Conservation (phyloP, 2,329 filamentous ascomycete species). For the Helicocarpus griseus region DNA sequence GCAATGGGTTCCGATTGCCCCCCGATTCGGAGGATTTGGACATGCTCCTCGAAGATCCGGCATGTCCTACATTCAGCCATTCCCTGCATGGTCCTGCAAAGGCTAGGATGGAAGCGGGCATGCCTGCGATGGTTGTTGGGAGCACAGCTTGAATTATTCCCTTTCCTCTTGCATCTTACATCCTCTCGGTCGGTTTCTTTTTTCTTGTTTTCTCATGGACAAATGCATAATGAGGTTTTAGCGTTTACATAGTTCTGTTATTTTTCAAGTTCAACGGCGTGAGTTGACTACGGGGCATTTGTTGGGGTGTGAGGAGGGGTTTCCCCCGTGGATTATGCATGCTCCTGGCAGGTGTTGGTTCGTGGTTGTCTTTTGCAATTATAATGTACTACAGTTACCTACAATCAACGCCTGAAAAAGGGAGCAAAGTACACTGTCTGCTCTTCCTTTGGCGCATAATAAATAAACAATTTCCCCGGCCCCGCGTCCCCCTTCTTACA, state of each 20-base stretch:
- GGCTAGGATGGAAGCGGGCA: constrained; percentile 3
- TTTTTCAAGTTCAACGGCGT: neutral
- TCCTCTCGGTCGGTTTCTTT: too few relatives aligned
- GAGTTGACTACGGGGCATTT: neutral
- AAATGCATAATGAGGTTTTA: too few relatives aligned
- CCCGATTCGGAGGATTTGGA: constrained; percentile 50
- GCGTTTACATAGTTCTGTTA: neutral
- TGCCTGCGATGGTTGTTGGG: constrained; percentile 7
- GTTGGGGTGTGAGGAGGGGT: neutral
- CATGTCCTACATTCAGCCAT: constrained; percentile 49
- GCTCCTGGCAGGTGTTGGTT: too few relatives aligned
- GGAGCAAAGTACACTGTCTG: too few relatives aligned
- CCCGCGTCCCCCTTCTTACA: too few relatives aligned
- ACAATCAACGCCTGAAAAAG: too few relatives aligned
- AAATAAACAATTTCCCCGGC: too few relatives aligned
- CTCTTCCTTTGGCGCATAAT: neutral
- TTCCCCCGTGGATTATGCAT: too few relatives aligned
- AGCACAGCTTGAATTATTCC: constrained; percentile 8
- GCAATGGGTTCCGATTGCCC: constrained; percentile 50
- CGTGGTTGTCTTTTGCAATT: neutral
- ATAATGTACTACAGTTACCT: too few relatives aligned
- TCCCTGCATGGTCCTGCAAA: constrained; percentile 22
- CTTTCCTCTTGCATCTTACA: neutral
- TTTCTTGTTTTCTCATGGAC: neutral
- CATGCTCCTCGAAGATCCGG: constrained; percentile 52